Evolutionary conservation across 1,284 basidiomycete genomes (phyloP).

Genomic region (Ustilago crameri): DNA sequence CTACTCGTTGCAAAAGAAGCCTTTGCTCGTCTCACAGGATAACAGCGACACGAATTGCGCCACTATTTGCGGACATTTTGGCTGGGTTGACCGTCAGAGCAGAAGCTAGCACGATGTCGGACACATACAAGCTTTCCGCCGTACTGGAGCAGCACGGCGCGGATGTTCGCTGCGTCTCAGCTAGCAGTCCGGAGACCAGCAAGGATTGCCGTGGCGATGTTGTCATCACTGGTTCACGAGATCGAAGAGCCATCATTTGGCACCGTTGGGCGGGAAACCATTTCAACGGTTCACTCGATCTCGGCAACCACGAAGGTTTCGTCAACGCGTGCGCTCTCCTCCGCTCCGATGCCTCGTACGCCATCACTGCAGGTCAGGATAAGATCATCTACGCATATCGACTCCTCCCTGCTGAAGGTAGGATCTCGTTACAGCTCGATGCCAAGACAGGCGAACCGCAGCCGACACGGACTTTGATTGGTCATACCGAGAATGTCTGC

Average conservation of each 20-base stretch:
- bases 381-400: conserved; percentile 61
- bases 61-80: too few relatives aligned
- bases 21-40: neutral
- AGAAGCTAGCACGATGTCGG: conserved; percentile 13
- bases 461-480: conserved; percentile 69
- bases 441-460: conserved; percentile 29
- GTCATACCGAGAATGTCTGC: conserved; percentile 92
- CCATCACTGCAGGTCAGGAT: conserved; percentile 64
- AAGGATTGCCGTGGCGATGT: conserved; percentile 39
- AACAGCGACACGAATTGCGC: too few relatives aligned
- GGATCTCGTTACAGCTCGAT: conserved; percentile 27
- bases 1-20: neutral
- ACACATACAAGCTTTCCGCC: conserved; percentile 50
- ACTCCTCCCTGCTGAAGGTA: conserved; percentile 28
- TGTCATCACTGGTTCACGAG: conserved; percentile 57
- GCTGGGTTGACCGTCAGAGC: too few relatives aligned
- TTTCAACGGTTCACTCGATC: conserved; percentile 34
- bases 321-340: conserved; percentile 58
- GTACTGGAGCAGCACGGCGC: conserved; percentile 54
- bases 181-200: conserved; percentile 23
- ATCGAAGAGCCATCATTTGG: conserved; percentile 51
- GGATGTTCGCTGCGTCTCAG: conserved; percentile 60
- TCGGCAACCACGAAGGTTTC: conserved; percentile 60
- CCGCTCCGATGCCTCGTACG: conserved; percentile 22
- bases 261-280: conserved; percentile 38